phyloP scores from a whole-genome alignment of 495 filamentous ascomycete species.

The Letharia columbiana region DNA sequence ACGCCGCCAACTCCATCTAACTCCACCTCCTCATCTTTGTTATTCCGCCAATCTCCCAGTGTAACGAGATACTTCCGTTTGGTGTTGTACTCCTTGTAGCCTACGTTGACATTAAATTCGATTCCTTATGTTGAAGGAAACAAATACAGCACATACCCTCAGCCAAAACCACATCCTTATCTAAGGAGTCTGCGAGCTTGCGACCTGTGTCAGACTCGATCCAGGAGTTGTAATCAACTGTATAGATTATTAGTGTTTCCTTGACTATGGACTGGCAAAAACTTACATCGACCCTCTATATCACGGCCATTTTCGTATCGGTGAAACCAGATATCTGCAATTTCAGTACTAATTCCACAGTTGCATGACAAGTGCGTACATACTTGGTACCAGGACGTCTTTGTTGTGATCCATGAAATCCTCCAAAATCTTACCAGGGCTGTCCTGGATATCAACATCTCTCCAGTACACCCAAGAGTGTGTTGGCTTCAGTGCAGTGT shows the following conservation, averaged over 20 bases:
- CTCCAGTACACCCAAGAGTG: constrained; percentile 99
- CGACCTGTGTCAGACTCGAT: constrained; percentile 81
- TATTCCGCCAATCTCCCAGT: constrained; percentile 83
- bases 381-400: constrained; percentile 94
- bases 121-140: background rate
- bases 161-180: constrained; percentile 71
- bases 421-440: constrained; percentile 77
- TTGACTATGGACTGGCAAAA: constrained; percentile 8
- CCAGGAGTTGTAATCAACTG: constrained; percentile 99
- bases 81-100: constrained; percentile 88
- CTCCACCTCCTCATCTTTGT: constrained; percentile 83
- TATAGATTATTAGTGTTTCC: constrained; percentile 17
- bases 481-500: constrained; percentile 75
- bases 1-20: constrained; percentile 96
- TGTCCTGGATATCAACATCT: constrained; percentile 92
- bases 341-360: background rate
- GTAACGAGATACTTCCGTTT: constrained; percentile 75
- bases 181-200: constrained; percentile 59
- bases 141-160: constrained; percentile 53
- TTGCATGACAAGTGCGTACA: constrained; percentile 27
- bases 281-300: constrained; percentile 59
- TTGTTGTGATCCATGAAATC: constrained; percentile 90
- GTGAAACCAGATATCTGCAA: constrained; percentile 93
- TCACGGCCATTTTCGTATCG: constrained; percentile 73
- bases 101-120: constrained; percentile 31